Evolutionary conservation across 2,329 filamentous ascomycete species (phyloP).

Genomic region (Colletotrichum sp.): DNA sequence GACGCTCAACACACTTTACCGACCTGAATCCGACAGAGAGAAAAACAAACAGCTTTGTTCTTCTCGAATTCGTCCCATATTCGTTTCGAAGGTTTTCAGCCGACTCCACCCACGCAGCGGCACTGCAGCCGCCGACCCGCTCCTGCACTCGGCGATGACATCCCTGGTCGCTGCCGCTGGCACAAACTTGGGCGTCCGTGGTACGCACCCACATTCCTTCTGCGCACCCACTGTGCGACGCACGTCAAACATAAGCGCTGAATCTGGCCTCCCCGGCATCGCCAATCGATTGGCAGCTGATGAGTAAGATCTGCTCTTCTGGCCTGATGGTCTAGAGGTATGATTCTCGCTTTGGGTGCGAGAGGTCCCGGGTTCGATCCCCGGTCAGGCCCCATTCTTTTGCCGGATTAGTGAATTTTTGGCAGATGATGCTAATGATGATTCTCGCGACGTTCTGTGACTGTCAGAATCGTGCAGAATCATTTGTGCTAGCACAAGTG

Average conservation of each 20-base stretch:
- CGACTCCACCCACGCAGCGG: background rate
- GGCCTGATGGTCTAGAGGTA: slow-evolving; percentile 38
- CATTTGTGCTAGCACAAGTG: background rate
- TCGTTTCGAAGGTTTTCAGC: background rate
- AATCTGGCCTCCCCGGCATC: background rate
- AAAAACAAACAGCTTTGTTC: background rate
- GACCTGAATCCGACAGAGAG: background rate
- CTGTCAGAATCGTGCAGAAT: background rate
- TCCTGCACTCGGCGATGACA: background rate
- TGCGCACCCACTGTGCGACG: background rate
- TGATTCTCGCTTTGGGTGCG: slow-evolving; percentile 40
- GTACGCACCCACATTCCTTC: background rate
- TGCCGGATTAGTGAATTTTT: background rate
- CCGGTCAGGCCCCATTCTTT: slow-evolving; percentile 30
- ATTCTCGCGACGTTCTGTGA: background rate
- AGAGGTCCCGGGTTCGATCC: slow-evolving; percentile 40
- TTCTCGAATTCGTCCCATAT: background rate
- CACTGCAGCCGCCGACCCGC: background rate
- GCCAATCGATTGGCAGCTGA: background rate
- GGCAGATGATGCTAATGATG: background rate
- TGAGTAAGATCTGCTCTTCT: background rate
- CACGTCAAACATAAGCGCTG: background rate
- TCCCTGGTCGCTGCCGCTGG: background rate
- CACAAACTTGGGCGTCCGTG: background rate
- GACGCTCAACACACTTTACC: background rate